Evolutionary conservation across 441 rosid species (phyloP), one percentile per base, ranked within the genome.

Genomic region (Gossypium trilobum): DNA sequence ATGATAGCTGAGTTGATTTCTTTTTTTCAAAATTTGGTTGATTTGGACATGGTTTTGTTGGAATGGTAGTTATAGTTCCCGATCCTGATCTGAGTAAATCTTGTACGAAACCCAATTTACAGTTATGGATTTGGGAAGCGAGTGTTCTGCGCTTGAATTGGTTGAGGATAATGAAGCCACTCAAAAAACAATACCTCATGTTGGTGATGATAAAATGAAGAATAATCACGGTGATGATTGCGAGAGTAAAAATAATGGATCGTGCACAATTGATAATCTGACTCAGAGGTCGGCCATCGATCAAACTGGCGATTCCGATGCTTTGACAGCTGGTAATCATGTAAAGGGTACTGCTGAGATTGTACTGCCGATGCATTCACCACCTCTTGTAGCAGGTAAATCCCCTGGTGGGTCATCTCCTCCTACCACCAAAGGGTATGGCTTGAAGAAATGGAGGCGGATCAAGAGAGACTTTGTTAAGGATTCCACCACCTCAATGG

Each of bases 391-490:
- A 14, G 57, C 71, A 0, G 75, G 73, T 10, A 66, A 73, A 39
- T 63, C 29, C 42, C 29, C 68, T 19, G 51, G 8, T 10, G 16
- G 9, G 51, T 22, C 68, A 39, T 36, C 51, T 39, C 5, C 52
- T 79, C 76, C 82, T 22, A 19, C 82, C 0, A 23, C 72, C 5
- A 90, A 86, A 71, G 93, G 94, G 3, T 78, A 73, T 75, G 95
- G 97, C 16, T 77, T 89, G 85, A 88, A 79, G 82, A 88, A 89
- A 80, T 89, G 96, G 97, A 83, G 84, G 82, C 85, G 94, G 55
- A 78, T 79, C 50, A 85, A 74, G 78, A 82, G 96, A 79, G 87
- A 81, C 63, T 62, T 78, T 75, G 82, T 78, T 55, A 86, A 84
- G 79, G 90, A 91, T 69, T 74, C 71, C 65, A 74, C 75, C 66